Evolutionary conservation across 345 rosid genomes (phyloP), one percentile per base, ranked within the genome.

Genomic region (Erysimum cheiranthoides): DNA sequence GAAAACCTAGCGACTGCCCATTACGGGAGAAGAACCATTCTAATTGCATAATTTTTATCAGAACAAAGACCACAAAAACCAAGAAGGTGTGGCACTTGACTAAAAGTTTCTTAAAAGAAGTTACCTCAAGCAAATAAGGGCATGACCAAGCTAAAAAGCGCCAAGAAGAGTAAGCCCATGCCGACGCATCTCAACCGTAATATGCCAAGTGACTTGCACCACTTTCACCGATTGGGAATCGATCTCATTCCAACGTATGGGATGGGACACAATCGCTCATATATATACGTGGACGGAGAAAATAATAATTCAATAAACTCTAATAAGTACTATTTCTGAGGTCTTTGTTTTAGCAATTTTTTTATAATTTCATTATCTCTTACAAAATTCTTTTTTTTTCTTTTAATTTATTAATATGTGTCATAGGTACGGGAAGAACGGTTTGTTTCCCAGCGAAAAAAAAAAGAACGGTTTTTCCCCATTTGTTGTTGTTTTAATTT

Each of bases 401-500:
- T 8, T 14, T 61, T 50, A 17, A 54, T 56, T 54, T 9, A 42
- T 61, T 16, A 46, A 47, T 52, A 52, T 17, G n/a, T 30, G 60
- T 57, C 50, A n/a, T 57, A 36, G 34, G 25, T 66, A 66, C 73
- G 67, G 52, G 60, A 74, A 58, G 67, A 59, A n/a, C 61, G 68
- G 73, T 75, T 75, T 74, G 32, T 38, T 74, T 68, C 34, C 66
- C 76, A 38, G 30, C 53, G 36, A 4, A n/a, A 10, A 39, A 10
- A 47, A 73, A 66, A 58, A 50, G 25, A 74, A 66, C 73, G 71
- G 57, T 18, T 30, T 51, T 73, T 73, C 38, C 43, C 52, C 17
- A 35, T 46, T 57, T 74, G 30, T 43, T 65, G 11, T 45, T n/a
- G 11, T 45, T 6, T 21, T 52, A 16, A 16, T 36, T 60, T 53